Percentiles rank a stretch among this genome's conserved stretches.
Conservation (phyloP, 2,329 filamentous ascomycete genomes). For the Blastomyces parvus region DNA sequence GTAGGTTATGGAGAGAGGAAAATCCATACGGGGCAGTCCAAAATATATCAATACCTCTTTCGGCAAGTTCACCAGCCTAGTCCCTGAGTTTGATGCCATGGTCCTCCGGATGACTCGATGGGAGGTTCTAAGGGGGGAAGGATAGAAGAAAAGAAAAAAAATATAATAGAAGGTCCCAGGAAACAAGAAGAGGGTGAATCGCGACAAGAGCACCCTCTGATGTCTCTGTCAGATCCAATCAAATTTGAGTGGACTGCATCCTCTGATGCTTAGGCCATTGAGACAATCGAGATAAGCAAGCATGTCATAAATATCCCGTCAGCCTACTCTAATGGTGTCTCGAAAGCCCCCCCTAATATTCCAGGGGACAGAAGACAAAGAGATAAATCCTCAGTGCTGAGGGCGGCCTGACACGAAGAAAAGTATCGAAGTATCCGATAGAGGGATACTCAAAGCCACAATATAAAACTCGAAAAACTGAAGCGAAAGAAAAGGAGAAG, state of each 20-base stretch:
- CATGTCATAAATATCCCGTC: no score
- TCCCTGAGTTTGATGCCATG: neutral
- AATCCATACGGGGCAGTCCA: neutral
- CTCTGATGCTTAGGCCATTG: neutral
- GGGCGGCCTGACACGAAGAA: neutral
- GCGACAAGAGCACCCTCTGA: neutral
- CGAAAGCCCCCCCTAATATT: no score
- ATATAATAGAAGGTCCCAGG: neutral
- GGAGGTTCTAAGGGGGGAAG: neutral
- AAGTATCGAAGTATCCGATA: neutral
- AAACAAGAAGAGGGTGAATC: neutral
- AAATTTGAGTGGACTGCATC: neutral
- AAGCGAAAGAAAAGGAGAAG: neutral
- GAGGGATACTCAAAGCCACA: neutral
- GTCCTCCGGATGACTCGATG: neutral
- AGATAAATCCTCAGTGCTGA: neutral
- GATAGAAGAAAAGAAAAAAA: neutral
- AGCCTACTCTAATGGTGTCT: no score
- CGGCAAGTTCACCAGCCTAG: constrained; percentile 6
- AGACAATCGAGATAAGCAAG: neutral
- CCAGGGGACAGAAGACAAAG: no score
- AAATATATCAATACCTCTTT: constrained; percentile 7
- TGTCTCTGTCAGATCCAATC: neutral
- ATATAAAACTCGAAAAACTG: neutral
- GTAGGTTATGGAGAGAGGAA: neutral